Percentiles rank a stretch among this genome's conserved stretches.
phyloP scores from a whole-genome alignment of 139 green algal species.

The Dunaliella sp. region DNA sequence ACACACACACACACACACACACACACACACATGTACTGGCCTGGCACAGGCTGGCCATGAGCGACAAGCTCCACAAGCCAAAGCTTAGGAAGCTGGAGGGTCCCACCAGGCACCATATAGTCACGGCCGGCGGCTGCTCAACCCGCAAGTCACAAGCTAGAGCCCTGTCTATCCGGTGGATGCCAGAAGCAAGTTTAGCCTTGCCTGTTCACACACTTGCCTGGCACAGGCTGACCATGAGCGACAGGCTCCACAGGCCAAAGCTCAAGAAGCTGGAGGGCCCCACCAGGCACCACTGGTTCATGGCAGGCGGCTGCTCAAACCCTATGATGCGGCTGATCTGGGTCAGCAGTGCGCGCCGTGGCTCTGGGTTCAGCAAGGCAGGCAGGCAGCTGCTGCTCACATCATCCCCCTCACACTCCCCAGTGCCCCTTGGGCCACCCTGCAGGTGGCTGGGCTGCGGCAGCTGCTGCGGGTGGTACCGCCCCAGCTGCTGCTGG shows the following conservation, averaged over 20 bases:
- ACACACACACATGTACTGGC: slow-evolving; percentile 7
- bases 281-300: slow-evolving; percentile 19
- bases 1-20: neutral
- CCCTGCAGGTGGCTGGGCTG: neutral
- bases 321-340: slow-evolving; percentile 5
- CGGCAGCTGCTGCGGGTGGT: neutral
- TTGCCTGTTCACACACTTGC: slow-evolving; percentile 11
- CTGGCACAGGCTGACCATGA: slow-evolving; percentile 51
- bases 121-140: slow-evolving; percentile 16
- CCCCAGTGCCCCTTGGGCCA: no score
- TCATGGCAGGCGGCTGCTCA: slow-evolving; percentile 15
- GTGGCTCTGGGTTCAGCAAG: neutral
- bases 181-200: no score
- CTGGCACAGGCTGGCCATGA: slow-evolving; percentile 50
- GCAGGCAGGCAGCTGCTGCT: neutral
- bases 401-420: neutral
- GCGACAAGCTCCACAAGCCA: slow-evolving; percentile 53
- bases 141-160: no score
- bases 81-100: slow-evolving; percentile 43
- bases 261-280: slow-evolving; percentile 43
- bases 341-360: neutral
- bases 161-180: no score
- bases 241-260: slow-evolving; percentile 56
- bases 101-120: slow-evolving; percentile 17
- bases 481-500: neutral